Evolutionary conservation across 2,329 filamentous ascomycete species (phyloP).

Genomic region (Neonectria ditissima): DNA sequence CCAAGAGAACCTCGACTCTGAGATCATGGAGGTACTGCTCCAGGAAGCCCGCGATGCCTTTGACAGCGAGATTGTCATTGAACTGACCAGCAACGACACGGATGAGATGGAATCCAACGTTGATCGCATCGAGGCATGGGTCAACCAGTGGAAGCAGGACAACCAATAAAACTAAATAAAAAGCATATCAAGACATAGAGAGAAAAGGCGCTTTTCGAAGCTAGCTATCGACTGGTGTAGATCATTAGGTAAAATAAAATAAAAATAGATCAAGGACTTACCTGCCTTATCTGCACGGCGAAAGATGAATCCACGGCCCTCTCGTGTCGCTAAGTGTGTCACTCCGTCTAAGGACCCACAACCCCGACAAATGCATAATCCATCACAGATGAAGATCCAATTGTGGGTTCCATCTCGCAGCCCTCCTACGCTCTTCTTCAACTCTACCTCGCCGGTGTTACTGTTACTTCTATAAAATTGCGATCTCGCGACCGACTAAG

Average conservation of each 20-base stretch:
- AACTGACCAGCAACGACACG: constrained; percentile 82
- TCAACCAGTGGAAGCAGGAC: constrained; percentile 83
- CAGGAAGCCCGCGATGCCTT: constrained; percentile 92
- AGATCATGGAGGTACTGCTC: constrained; percentile 96
- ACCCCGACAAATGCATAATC: constrained; percentile 25
- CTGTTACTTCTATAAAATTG: background rate
- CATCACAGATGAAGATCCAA: background rate
- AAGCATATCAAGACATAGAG: constrained; percentile 1
- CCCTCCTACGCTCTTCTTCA: background rate
- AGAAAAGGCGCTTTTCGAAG: background rate
- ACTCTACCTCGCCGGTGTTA: background rate
- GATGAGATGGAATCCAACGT: constrained; percentile 92
- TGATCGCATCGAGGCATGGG: constrained; percentile 84
- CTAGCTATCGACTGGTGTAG: background rate
- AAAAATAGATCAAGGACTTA: background rate
- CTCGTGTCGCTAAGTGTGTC: background rate
- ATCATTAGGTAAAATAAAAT: background rate
- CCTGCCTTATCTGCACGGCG: no score
- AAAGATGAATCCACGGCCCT: background rate
- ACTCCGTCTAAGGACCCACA: background rate
- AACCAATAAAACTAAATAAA: constrained; percentile 43
- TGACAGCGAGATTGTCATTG: constrained; percentile 87
- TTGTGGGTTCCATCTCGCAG: background rate
- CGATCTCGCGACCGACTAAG: background rate
- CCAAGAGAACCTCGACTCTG: constrained; percentile 95